phyloP scores from a whole-genome alignment of 352 stramenopile genomes.

The Phytophthora europaea region DNA sequence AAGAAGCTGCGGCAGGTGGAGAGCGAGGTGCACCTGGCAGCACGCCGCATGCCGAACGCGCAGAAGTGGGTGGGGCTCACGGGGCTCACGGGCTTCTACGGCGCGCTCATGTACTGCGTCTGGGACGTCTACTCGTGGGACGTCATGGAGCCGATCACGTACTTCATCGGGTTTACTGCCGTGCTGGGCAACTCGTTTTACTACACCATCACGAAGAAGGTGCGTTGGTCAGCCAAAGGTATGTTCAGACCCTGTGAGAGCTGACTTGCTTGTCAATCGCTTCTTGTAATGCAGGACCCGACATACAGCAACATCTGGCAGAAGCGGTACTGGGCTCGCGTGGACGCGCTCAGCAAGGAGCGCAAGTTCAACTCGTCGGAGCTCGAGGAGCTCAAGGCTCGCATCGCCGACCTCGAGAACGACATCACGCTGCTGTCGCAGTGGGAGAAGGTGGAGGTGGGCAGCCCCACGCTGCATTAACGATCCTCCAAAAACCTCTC shows the following conservation, averaged over 20 bases:
- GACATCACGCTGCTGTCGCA: slow-evolving; percentile 70
- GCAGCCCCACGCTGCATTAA: slow-evolving; percentile 19
- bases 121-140: slow-evolving; percentile 92
- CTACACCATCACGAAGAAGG: slow-evolving; percentile 80
- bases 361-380: slow-evolving; percentile 62
- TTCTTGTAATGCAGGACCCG: slow-evolving; percentile 51
- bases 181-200: slow-evolving; percentile 88
- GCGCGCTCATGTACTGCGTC: slow-evolving; percentile 80
- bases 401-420: slow-evolving; percentile 67
- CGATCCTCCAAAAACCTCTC: not conserved
- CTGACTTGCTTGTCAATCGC: not conserved
- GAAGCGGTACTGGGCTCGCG: slow-evolving; percentile 64
- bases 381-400: slow-evolving; percentile 50
- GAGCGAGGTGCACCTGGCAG: slow-evolving; percentile 52
- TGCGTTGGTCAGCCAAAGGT: slow-evolving; percentile 2
- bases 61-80: slow-evolving; percentile 79
- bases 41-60: slow-evolving; percentile 67
- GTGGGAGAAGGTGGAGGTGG: slow-evolving; percentile 53
- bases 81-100: slow-evolving; percentile 76
- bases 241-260: not conserved
- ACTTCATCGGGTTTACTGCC: slow-evolving; percentile 91
- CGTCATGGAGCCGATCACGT: slow-evolving; percentile 92
- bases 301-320: slow-evolving; percentile 90
- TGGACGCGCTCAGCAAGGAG: slow-evolving; percentile 57
- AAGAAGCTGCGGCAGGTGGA: slow-evolving; percentile 62